Evolutionary conservation across 495 filamentous ascomycete species (phyloP), one percentile per base, ranked within the genome.

Genomic region (Penicillium psychrofluorescens): DNA sequence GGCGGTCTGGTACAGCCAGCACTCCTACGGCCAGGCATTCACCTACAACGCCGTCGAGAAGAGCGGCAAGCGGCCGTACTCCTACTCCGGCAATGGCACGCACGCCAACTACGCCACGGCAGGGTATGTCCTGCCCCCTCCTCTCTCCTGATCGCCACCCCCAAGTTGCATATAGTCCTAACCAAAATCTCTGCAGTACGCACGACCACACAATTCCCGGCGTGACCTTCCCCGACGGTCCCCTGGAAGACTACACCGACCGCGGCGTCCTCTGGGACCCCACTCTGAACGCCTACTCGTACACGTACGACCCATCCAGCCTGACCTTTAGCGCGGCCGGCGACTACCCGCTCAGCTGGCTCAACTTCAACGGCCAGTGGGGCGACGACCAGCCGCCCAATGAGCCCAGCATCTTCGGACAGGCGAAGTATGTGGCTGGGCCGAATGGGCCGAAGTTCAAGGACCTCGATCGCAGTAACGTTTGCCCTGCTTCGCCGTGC

Each of bases 131-230:
- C 4, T 8, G 9, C n/a, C n/a, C n/a, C n/a, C n/a, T 22, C 12
- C 29, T 41, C 7, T 22, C 11, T 34, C 29, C 8, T 14, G 10
- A 34, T 14, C 29, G 5, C 8, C 34, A 22, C 11, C 12, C 15
- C 38, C 2, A 22, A 6, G 4, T 22, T 22, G 4, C 22, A 22
- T 22, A 4, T 22, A 22, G 4, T 6, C 22, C 8, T 36, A 29
- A 35, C 35, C n/a, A 33, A 39, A 16, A 11, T 28, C 29, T 28
- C 29, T 28, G 10, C 38, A 72, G 70, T 12, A 58, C 57, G 40
- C 77, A 81, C 44, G 77, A 79, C 52, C 76, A 81, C 48, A 70
- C 71, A 0, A 78, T 91, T 70, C 66, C 89, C 60, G 59, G 82
- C 67, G 11, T 90, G 66, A 69, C 81, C 66, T 51, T 79, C 63